Percentiles rank a stretch among this genome's conserved stretches.
These are phyloP conservation scores for Ophiostoma sp. DNA, from an alignment of 2,329 filamentous ascomycete genomes.

Conservation along the genomic window DNA sequence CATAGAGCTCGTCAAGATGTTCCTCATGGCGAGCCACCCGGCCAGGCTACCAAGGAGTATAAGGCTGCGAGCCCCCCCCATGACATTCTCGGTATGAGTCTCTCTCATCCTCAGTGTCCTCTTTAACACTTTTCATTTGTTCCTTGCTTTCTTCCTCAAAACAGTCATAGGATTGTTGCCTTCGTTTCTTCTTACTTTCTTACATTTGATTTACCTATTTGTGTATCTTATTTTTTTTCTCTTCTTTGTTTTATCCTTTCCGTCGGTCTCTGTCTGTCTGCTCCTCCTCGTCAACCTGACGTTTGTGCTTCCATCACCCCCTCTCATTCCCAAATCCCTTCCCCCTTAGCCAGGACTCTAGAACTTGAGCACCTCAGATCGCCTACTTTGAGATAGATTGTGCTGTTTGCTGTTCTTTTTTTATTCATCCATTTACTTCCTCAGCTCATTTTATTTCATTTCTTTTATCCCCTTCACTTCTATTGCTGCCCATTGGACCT, in stretches of 20 bases:
- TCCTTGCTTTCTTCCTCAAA: constrained; percentile 20
- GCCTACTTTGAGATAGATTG: constrained; percentile 13
- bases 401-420: constrained; percentile 13
- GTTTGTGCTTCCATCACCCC: neutral
- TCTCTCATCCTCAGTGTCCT: constrained; percentile 29
- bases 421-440: neutral
- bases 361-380: constrained; percentile 19
- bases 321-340: neutral
- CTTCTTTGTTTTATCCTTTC: neutral
- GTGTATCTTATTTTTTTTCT: neutral
- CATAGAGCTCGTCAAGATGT: constrained; percentile 23
- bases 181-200: constrained; percentile 19
- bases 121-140: constrained; percentile 29
- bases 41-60: constrained; percentile 42
- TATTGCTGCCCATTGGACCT: neutral
- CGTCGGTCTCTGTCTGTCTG: too few species aligned
- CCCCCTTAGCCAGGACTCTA: constrained; percentile 14
- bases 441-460: neutral
- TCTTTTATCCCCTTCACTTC: neutral
- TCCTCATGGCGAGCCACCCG: constrained; percentile 30
- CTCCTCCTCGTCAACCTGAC: too few species aligned
- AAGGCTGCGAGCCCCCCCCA: constrained; percentile 48
- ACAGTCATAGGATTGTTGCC: constrained; percentile 23
- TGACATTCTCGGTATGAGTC: constrained; percentile 29
- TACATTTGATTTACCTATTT: constrained; percentile 6